Percentiles rank a stretch among this genome's conserved stretches.
These are phyloP conservation scores for Dendrobium huoshanense DNA, from an alignment of 106 monocot species.

Conservation along the genomic window DNA sequence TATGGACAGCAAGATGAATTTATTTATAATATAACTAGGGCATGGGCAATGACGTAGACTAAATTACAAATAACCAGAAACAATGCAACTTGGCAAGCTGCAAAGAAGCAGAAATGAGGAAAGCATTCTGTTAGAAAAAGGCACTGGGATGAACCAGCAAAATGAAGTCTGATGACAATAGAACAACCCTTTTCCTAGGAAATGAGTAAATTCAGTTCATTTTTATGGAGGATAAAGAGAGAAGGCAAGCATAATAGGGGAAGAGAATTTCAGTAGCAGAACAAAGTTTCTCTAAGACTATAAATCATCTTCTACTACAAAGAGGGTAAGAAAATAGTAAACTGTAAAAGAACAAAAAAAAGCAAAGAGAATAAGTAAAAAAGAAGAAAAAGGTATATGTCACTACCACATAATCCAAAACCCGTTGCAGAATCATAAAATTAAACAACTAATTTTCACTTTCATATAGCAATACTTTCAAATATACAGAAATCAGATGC, in stretches of 20 bases:
- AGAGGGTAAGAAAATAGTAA: neutral
- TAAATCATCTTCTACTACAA: neutral
- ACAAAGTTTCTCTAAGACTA: neutral
- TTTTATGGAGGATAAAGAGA: neutral
- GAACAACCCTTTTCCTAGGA: neutral
- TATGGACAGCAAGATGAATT: too few species aligned
- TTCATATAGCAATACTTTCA: neutral
- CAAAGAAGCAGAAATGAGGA: neutral
- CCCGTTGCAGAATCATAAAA: neutral
- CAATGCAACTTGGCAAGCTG: neutral
- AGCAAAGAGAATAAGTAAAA: neutral
- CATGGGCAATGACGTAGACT: neutral
- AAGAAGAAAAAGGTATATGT: neutral
- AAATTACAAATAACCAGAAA: neutral
- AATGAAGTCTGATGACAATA: neutral
- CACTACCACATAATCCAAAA: neutral
- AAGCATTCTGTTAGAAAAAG: neutral
- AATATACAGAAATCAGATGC: neutral
- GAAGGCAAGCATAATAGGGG: neutral
- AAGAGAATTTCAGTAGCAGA: neutral
- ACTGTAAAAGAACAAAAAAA: neutral
- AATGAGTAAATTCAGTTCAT: neutral
- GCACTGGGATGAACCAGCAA: neutral
- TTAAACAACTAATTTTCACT: neutral
- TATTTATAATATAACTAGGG: too few species aligned